Base-by-base conservation (phyloP, 139 green algal genomes). In the Pycnococcus provasolii region DNA sequence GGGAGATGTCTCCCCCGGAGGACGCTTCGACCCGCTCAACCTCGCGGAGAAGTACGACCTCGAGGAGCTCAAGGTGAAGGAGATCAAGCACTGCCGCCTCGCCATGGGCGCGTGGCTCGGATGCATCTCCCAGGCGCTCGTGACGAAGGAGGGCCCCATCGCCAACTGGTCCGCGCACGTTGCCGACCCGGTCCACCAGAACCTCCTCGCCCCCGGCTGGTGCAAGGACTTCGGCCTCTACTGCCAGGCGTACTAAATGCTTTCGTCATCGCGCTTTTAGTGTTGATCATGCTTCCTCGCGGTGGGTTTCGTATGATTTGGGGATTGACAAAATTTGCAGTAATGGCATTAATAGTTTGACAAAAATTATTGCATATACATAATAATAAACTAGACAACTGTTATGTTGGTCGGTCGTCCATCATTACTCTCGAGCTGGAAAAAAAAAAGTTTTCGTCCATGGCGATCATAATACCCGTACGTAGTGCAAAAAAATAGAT, bases 31-130 rank as follows among this genome's bases (percentile, higher is more conserved):
- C 48, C 48, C 48, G 9, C 48, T 55, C 48, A 55, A 11, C 48
- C 48, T 55, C 9, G 48, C 48, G 9, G 48, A 55, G 48, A 37
- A 9, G 48, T 9, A 11, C 48, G 48, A 55, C 58, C 15, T 73
- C 46, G 26, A 68, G 26, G 52, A 71, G 48, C 65, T 82, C 45
- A 82, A 82, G 67, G 44, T 77, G 13, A 70, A 70, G 46, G 77
- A 83, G 68, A 41, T 83, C 44, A 79, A 79, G 72, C 72, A 83
- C 64, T 67, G 42, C 64, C 65, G 77, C 45, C 62, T 83, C 11
- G 70, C 72, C 41, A 83, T 83, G 77, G 58, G 79, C 39, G 57
- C 77, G n/a, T 73, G 73, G 53, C 64, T 83, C 41, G 77, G 73
- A 45, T 83, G 74, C 72, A 72, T 72, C 66, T 60, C 66, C 11